A percentile compares a stretch with the other conserved stretches of the same genome.
Evolutionary conservation across 352 stramenopile species (phyloP).

Genomic region (Hyaloperonospora arabidopsidis): DNA sequence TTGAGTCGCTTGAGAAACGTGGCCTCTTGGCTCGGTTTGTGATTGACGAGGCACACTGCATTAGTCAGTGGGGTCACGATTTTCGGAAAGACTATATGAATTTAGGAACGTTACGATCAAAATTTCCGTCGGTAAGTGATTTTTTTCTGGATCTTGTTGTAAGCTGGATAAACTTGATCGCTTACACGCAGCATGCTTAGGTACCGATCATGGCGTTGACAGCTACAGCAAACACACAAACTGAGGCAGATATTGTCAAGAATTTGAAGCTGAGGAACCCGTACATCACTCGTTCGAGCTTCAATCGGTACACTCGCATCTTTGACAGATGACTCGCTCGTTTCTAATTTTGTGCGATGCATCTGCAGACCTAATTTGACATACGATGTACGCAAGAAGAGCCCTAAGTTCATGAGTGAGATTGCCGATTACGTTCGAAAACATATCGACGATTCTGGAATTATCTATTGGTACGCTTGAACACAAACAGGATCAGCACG

Average conservation of each 20-base stretch:
- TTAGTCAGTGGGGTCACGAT: conserved; percentile 98
- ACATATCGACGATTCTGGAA: conserved; percentile 82
- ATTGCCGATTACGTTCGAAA: conserved; percentile 69
- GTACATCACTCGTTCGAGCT: conserved; percentile 78
- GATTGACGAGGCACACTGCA: conserved; percentile 95
- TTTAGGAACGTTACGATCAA: conserved; percentile 83
- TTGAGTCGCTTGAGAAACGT: conserved; percentile 64
- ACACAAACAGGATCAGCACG: not conserved
- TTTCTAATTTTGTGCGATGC: conserved; percentile 11
- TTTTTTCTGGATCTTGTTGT: not conserved
- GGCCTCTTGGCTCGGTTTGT: conserved; percentile 93
- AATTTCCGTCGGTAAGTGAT: conserved; percentile 87
- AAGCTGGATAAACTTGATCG: not conserved
- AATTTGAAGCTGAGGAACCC: conserved; percentile 67
- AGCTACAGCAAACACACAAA: conserved; percentile 80
- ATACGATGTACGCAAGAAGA: conserved; percentile 79
- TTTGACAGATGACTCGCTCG: not conserved
- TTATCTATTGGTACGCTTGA: conserved; percentile 80
- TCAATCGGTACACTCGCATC: conserved; percentile 53
- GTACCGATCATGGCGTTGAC: conserved; percentile 86
- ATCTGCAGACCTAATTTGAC: conserved; percentile 64
- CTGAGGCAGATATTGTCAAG: conserved; percentile 73
- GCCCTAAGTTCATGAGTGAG: conserved; percentile 72
- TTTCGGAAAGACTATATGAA: conserved; percentile 98
- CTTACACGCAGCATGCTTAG: conserved; percentile 20